Conservation (phyloP, 768 basidiomycete genomes). For the Termitomyces sp. region DNA sequence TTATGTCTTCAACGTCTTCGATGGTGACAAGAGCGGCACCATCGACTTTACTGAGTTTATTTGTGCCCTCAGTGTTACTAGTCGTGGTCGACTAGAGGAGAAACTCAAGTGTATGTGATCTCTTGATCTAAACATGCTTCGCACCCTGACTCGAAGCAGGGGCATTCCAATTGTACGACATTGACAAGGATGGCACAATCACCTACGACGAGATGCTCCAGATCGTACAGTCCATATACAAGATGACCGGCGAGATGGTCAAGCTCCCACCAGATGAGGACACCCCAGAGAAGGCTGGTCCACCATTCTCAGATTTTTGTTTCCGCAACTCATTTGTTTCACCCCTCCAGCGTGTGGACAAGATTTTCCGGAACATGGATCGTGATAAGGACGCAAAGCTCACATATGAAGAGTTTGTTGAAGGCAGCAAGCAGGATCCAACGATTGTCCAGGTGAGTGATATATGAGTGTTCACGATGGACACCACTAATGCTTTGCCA, state of each 20-base stretch:
- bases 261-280: conserved; percentile 98
- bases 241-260: conserved; percentile 99
- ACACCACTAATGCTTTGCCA: conserved; percentile 29
- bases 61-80: conserved; percentile 93
- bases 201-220: conserved; percentile 99
- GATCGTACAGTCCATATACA: conserved; percentile 98
- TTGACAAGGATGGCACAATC: conserved; percentile 96
- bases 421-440: conserved; percentile 98
- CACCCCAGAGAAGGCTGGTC: conserved; percentile 90
- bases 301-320: conserved; percentile 23
- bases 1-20: conserved; percentile 98
- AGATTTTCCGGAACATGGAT: conserved; percentile 99
- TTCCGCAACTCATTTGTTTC: conserved; percentile 11
- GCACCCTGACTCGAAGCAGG: conserved; percentile 50
- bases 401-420: conserved; percentile 96
- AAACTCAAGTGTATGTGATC: conserved; percentile 88
- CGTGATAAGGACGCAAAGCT: conserved; percentile 89
- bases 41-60: conserved; percentile 99
- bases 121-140: conserved; percentile 10
- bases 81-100: conserved; percentile 90
- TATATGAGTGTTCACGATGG: neutral
- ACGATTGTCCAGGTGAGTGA: conserved; percentile 88
- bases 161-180: conserved; percentile 99
- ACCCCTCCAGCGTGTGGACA: conserved; percentile 82
- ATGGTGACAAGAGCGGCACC: conserved; percentile 91